Evolutionary conservation across 2,329 filamentous ascomycete genomes (phyloP), one percentile per base, ranked within the genome.

Genomic region (Rhynchosporium agropyri): DNA sequence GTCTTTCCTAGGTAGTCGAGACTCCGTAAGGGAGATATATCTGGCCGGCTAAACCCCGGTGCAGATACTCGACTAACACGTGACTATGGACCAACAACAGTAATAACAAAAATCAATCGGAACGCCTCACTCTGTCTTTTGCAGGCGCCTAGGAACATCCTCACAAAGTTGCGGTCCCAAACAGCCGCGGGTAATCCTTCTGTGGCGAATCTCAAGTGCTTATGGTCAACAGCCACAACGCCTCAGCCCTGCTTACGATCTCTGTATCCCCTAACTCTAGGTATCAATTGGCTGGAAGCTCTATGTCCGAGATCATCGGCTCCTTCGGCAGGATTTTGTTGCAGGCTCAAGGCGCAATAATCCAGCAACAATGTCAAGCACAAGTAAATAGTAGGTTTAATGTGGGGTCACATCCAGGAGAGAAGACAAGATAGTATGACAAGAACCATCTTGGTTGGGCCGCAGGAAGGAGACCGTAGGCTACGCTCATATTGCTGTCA

Each of bases 191-290:
- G 28, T 38, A 54, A 61, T 48, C n/a, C 33, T 50, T 60, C 12
- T 61, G 63, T 58, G 60, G 63, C 51, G 57, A 58, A 26, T 43
- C 6, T 57, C 51, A 65, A 65, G 63, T 61, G 60, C 63, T 63
- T 56, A 63, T 55, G 13, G 13, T 51, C 38, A 65, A 60, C 51
- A 59, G 60, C 63, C 63, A 65, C 63, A 61, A 28, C 12, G 28
- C 20, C 28, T 63, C 63, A 65, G 60, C 63, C 63, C 57, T 60
- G 50, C 60, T 56, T 60, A 63, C 63, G 63, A 65, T 26, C n/a
- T n/a, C 56, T 50, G 29, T 29, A 20, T 9, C n/a, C 12, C 15
- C 26, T 58, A 54, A 54, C 53, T 53, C 40, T 10, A 36, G 33
- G 33, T 36, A 36, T 20, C 50, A 59, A 55, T 60, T 28, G 13